Evolutionary conservation across 768 basidiomycete species (phyloP).

Genomic region (Cystofilobasidium ferigula): DNA sequence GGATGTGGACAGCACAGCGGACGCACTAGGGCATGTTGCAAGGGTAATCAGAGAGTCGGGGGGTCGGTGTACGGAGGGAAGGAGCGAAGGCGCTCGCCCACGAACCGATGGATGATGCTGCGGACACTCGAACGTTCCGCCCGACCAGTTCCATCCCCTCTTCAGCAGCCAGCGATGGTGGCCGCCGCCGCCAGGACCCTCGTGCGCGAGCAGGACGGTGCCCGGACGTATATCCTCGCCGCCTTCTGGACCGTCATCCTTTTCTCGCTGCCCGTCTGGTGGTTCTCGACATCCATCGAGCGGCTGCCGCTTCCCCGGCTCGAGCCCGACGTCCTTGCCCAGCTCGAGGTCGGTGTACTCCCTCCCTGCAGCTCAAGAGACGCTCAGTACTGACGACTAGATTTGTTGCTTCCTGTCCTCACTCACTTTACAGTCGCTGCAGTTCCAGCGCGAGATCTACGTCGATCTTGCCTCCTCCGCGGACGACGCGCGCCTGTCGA

Average conservation of each 20-base stretch:
- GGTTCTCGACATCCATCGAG: conserved; percentile 81
- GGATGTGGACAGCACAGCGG: too few relatives aligned
- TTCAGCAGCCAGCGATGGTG: too few relatives aligned
- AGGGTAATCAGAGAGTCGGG: too few relatives aligned
- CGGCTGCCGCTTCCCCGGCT: conserved; percentile 48
- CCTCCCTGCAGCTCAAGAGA: too few relatives aligned
- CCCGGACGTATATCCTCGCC: conserved; percentile 44
- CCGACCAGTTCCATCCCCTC: too few relatives aligned
- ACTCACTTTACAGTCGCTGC: background rate
- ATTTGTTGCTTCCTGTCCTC: background rate
- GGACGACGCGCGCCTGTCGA: background rate
- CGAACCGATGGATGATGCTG: too few relatives aligned
- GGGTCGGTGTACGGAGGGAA: too few relatives aligned
- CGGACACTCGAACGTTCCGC: too few relatives aligned
- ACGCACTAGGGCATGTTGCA: too few relatives aligned
- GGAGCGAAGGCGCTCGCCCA: too few relatives aligned
- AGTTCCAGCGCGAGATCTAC: background rate
- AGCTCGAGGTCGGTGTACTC: background rate
- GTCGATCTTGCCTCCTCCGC: background rate
- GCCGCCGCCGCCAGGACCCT: too few relatives aligned
- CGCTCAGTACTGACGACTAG: too few relatives aligned
- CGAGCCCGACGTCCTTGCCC: background rate
- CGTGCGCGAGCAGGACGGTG: background rate
- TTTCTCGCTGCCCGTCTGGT: conserved; percentile 80
- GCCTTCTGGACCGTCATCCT: conserved; percentile 71